Evolutionary conservation across 345 rosid species (phyloP), one percentile per base, ranked within the genome.

Genomic region (Dimocarpus longan): DNA sequence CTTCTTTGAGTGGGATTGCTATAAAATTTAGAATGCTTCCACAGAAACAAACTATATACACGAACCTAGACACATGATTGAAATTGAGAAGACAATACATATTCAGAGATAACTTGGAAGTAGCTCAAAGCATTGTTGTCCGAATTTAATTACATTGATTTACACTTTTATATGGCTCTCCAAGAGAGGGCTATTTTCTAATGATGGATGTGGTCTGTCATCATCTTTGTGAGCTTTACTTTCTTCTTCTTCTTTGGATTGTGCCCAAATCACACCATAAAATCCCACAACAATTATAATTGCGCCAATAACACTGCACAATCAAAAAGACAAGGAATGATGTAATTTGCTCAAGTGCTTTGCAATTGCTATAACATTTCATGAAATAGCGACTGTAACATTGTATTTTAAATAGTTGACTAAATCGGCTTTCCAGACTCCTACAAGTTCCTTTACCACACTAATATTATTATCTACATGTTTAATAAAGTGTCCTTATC

Each of bases 191-290:
- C 76, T 56, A 50, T 75, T 75, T 44, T 74, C 59, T 0, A 83
- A 39, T 5, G 73, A 18, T 24, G 77, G 43, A 5, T 37, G 68
- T 42, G 26, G 73, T 42, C 70, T 44, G 0, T 13, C 74, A 48
- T 3, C 48, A 48, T 3, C 48, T 57, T n/a, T 7, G 22, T 39
- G 19, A 0, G 12, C 65, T 71, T 68, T 46, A 57, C 2, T 42
- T 19, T 83, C 72, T 37, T 60, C 77, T 59, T 84, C 84, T 65
- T 84, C 88, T 71, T 82, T 73, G 81, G 84, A 82, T 60, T 78
- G 84, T 9, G 89, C 89, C 91, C 89, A 87, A 8, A 84, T 80
- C 21, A 90, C 90, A 19, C 90, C 90, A 67, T 88, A 90, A 80
- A 90, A 88, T 50, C 93, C 93, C 0, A 76, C 84, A 13, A 86